These are phyloP conservation scores for Blastobotrys americana DNA, from an alignment of 805 yeast species.

Conservation along the genomic window DNA sequence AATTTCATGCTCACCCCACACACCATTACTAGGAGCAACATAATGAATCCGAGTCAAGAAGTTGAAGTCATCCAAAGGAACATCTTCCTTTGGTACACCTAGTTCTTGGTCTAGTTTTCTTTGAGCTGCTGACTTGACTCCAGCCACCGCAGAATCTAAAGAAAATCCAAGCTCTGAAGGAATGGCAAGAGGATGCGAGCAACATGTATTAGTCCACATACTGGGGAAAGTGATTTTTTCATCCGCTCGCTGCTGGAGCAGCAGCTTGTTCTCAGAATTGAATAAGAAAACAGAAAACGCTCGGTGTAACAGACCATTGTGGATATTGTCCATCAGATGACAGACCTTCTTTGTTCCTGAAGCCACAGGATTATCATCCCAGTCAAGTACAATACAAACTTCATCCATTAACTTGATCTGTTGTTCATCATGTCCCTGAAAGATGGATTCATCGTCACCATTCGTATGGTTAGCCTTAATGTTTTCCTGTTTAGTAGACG, in stretches of 20 bases:
- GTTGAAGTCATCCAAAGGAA: slow-evolving; percentile 60
- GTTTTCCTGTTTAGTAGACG: neutral
- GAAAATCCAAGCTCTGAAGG: slow-evolving; percentile 67
- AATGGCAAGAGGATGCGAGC: slow-evolving; percentile 92
- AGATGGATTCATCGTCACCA: slow-evolving; percentile 36
- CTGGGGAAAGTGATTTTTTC: slow-evolving; percentile 95
- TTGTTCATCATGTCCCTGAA: slow-evolving; percentile 85
- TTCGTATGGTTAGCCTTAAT: neutral
- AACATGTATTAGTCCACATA: slow-evolving; percentile 98
- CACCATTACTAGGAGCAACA: slow-evolving; percentile 66
- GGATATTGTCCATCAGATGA: slow-evolving; percentile 73
- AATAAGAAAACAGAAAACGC: slow-evolving; percentile 95
- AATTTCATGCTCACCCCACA: slow-evolving; percentile 97
- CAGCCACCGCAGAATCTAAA: slow-evolving; percentile 56
- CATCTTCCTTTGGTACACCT: slow-evolving; percentile 62
- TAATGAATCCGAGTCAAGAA: slow-evolving; percentile 93
- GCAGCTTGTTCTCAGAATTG: slow-evolving; percentile 63
- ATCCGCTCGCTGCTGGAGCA: slow-evolving; percentile 90
- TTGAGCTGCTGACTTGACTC: slow-evolving; percentile 82
- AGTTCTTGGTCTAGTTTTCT: slow-evolving; percentile 90
- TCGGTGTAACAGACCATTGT: slow-evolving; percentile 81
- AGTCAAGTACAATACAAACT: slow-evolving; percentile 87
- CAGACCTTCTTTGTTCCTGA: slow-evolving; percentile 82
- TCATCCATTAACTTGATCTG: slow-evolving; percentile 95
- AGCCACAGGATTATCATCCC: slow-evolving; percentile 80